Evolutionary conservation across 345 rosid genomes (phyloP).

Genomic region (Lepidium didymum): DNA sequence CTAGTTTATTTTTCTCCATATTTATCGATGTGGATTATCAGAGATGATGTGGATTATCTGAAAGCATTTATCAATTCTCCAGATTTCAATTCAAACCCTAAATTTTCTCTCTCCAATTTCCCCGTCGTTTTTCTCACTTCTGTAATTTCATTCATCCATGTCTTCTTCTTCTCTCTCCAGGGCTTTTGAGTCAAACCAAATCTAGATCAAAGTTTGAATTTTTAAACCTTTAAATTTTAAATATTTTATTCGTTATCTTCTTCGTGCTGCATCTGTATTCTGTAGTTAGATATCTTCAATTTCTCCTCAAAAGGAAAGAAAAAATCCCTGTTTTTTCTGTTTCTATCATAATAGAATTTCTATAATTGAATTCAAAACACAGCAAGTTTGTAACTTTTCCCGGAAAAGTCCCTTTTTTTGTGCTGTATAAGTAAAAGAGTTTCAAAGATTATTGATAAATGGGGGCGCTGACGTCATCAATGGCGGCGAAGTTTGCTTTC

Average conservation of each 20-base stretch:
- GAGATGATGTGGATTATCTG: too few relatives aligned
- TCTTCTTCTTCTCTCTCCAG: neutral
- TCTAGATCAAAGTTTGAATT: conserved; percentile 20
- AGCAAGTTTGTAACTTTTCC: neutral
- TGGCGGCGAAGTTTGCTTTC: conserved; percentile 95
- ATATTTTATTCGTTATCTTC: neutral
- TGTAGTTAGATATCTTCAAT: neutral
- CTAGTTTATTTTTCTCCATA: too few relatives aligned
- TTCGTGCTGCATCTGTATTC: neutral
- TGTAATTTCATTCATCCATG: neutral
- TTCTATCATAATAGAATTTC: neutral
- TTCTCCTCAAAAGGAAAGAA: neutral
- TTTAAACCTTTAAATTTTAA: neutral
- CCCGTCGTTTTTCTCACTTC: neutral
- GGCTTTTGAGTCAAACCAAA: conserved; percentile 6
- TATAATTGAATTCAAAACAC: neutral
- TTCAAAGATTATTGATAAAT: conserved; percentile 8
- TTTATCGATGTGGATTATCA: too few relatives aligned
- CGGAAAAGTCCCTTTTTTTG: neutral
- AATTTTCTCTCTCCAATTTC: neutral
- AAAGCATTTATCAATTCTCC: conserved; percentile 8
- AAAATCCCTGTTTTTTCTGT: neutral
- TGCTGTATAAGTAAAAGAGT: neutral
- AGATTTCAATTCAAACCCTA: conserved; percentile 2
- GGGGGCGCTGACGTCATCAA: conserved; percentile 90